These are phyloP conservation scores for Beauveria pseudobassiana DNA, from an alignment of 2,329 filamentous ascomycete genomes.

Conservation along the genomic window DNA sequence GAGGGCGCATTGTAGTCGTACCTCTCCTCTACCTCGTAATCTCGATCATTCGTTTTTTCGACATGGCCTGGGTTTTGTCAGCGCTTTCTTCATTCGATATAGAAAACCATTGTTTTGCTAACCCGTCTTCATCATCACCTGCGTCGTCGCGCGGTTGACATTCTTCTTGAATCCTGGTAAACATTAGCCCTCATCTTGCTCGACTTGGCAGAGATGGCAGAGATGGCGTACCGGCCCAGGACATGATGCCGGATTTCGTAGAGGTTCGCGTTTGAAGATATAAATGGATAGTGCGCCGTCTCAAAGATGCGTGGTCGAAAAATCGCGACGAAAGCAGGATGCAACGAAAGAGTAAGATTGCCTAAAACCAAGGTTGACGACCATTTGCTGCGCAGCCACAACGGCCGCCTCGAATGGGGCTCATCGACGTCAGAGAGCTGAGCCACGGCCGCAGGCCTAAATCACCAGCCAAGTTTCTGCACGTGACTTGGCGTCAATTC, in stretches of 20 bases:
- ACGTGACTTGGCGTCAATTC: conserved; percentile 14
- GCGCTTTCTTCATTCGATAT: background rate
- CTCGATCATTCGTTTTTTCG: conserved; percentile 95
- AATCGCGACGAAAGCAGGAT: background rate
- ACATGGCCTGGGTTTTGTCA: conserved; percentile 62
- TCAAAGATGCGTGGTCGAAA: background rate
- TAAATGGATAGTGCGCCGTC: background rate
- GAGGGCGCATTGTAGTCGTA: conserved; percentile 26
- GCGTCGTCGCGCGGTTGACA: conserved; percentile 96
- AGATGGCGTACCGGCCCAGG: conserved; percentile 56
- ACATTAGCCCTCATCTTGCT: conserved; percentile 24
- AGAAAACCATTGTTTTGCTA: conserved; percentile 19
- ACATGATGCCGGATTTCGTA: conserved; percentile 41
- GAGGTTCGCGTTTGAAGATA: background rate
- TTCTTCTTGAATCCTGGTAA: conserved; percentile 62
- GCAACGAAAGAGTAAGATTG: background rate
- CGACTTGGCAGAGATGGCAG: conserved; percentile 19
- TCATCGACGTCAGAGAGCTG: conserved; percentile 11
- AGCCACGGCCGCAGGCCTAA: background rate
- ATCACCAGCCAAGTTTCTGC: background rate
- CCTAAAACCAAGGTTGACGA: conserved; percentile 4
- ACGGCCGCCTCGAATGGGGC: conserved; percentile 6
- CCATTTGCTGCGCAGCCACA: conserved; percentile 10
- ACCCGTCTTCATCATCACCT: conserved; percentile 99
- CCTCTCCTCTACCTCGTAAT: conserved; percentile 97